Evolutionary conservation across 1,284 basidiomycete species (phyloP).

Genomic region (Xanthoconium separans): DNA sequence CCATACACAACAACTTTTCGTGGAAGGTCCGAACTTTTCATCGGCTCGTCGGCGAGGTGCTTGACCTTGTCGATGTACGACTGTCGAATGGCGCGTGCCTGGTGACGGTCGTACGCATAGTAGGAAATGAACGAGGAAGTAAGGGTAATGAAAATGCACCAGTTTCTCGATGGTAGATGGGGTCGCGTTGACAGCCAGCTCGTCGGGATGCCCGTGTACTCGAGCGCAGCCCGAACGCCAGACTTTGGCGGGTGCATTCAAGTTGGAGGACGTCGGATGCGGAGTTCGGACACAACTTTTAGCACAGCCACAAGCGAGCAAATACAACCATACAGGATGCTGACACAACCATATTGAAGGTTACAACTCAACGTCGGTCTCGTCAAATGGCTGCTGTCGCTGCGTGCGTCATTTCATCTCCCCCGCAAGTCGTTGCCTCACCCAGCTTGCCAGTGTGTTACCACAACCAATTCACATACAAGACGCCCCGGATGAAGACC

Average conservation of each 20-base stretch:
- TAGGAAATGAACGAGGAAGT: slow-evolving; percentile 69
- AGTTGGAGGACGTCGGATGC: slow-evolving; percentile 6
- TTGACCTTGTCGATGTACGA: slow-evolving; percentile 82
- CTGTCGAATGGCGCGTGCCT: slow-evolving; percentile 76
- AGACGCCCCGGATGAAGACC: slow-evolving; percentile 53
- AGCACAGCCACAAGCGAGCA: slow-evolving; percentile 24
- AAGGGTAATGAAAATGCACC: slow-evolving; percentile 87
- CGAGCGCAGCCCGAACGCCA: slow-evolving; percentile 52
- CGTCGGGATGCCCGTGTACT: slow-evolving; percentile 67
- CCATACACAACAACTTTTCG: slow-evolving; percentile 88
- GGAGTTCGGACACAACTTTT: slow-evolving; percentile 24
- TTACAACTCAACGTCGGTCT: slow-evolving; percentile 2
- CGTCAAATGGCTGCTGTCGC: slow-evolving; percentile 56
- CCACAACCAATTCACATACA: slow-evolving; percentile 65
- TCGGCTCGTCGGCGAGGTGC: slow-evolving; percentile 67
- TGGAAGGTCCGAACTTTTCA: slow-evolving; percentile 67
- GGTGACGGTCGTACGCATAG: slow-evolving; percentile 82
- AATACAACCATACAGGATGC: slow-evolving; percentile 25
- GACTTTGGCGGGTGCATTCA: slow-evolving; percentile 34
- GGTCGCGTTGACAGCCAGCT: slow-evolving; percentile 75
- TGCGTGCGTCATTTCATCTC: slow-evolving; percentile 45
- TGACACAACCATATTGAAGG: slow-evolving; percentile 15
- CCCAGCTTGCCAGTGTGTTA: slow-evolving; percentile 46
- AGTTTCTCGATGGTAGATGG: slow-evolving; percentile 86
- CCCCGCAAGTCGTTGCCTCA: not conserved